Evolutionary conservation across 805 yeast genomes (phyloP).

Genomic region (Tanozyma kutaoensis): DNA sequence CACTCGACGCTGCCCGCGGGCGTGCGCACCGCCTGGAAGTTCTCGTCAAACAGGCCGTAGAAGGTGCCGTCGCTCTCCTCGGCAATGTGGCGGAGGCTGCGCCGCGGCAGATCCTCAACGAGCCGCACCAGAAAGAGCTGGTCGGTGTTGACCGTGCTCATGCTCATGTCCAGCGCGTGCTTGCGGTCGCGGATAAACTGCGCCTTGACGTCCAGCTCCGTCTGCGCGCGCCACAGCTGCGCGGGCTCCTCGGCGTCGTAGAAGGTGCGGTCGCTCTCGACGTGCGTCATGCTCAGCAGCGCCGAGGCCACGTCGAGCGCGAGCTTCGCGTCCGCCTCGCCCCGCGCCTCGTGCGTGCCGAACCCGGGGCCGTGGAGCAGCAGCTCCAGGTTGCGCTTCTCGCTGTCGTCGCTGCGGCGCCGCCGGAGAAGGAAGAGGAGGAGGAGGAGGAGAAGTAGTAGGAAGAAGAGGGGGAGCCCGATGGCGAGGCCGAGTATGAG

Average conservation of each 20-base stretch:
- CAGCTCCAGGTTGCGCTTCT: constrained; percentile 5
- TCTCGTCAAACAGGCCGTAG: constrained; percentile 10
- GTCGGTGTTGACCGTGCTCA: constrained; percentile 78
- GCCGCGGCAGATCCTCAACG: constrained; percentile 46
- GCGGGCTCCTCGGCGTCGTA: constrained; percentile 25
- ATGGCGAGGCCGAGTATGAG: constrained; percentile 88
- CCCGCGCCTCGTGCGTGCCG: constrained; percentile 28
- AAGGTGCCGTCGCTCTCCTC: constrained; percentile 4
- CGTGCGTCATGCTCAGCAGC: constrained; percentile 41
- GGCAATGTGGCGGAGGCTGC: constrained; percentile 30
- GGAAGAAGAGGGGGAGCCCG: constrained; percentile 52
- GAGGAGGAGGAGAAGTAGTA: constrained; percentile 33
- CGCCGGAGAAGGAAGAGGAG: constrained; percentile 42
- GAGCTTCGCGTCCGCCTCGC: constrained; percentile 37
- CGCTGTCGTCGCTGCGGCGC: constrained; percentile 12
- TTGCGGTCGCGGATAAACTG: constrained; percentile 4
- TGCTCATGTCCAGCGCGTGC: constrained; percentile 42
- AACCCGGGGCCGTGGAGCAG: constrained; percentile 18
- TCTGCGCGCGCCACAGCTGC: constrained; percentile 31
- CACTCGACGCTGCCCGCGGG: constrained; percentile 18
- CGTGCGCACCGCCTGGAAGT: constrained; percentile 14
- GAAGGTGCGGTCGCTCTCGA: constrained; percentile 20
- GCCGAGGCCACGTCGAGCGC: constrained; percentile 24
- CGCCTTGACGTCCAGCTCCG: constrained; percentile 12
- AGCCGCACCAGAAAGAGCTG: constrained; percentile 70